A percentile compares a stretch with the other conserved stretches of the same genome.
Conservation (phyloP, 2,329 filamentous ascomycete genomes). For the Alternaria gansuensis region DNA sequence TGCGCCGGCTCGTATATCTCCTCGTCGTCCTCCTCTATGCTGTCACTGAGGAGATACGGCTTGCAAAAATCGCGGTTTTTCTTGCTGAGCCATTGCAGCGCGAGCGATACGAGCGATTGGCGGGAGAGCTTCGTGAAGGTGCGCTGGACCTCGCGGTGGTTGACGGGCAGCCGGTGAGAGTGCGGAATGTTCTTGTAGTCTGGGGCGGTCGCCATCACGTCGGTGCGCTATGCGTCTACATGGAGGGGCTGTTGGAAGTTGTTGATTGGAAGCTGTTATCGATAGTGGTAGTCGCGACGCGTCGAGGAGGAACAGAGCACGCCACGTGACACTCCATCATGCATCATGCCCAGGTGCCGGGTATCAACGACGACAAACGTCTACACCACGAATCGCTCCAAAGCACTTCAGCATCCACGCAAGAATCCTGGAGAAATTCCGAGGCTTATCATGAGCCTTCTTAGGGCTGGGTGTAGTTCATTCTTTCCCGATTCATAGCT, state of each 20-base stretch:
- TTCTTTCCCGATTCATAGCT: background rate
- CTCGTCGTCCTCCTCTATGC: constrained; percentile 58
- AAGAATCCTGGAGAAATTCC: background rate
- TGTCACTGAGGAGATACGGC: constrained; percentile 63
- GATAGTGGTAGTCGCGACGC: constrained; percentile 31
- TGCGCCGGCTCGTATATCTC: constrained; percentile 74
- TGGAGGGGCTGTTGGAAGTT: constrained; percentile 28
- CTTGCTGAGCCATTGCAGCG: constrained; percentile 78
- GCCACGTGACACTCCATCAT: constrained; percentile 25
- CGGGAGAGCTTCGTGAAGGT: constrained; percentile 75
- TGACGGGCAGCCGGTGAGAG: constrained; percentile 71
- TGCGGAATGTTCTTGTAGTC: constrained; percentile 77
- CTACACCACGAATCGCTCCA: background rate
- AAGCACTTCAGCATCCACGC: background rate
- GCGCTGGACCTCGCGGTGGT: constrained; percentile 71
- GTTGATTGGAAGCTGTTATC: constrained; percentile 34
- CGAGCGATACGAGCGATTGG: constrained; percentile 74
- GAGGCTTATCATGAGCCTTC: background rate
- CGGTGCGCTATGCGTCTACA: constrained; percentile 43
- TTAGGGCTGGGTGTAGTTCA: background rate
- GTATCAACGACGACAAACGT: background rate
- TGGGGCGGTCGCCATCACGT: constrained; percentile 67
- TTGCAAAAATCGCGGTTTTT: constrained; percentile 67
- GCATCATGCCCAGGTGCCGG: background rate
- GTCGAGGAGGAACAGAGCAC: constrained; percentile 12